Percentiles rank a stretch among this genome's conserved stretches.
phyloP scores from a whole-genome alignment of 495 filamentous ascomycete genomes.

The Penicillium cinerascens region DNA sequence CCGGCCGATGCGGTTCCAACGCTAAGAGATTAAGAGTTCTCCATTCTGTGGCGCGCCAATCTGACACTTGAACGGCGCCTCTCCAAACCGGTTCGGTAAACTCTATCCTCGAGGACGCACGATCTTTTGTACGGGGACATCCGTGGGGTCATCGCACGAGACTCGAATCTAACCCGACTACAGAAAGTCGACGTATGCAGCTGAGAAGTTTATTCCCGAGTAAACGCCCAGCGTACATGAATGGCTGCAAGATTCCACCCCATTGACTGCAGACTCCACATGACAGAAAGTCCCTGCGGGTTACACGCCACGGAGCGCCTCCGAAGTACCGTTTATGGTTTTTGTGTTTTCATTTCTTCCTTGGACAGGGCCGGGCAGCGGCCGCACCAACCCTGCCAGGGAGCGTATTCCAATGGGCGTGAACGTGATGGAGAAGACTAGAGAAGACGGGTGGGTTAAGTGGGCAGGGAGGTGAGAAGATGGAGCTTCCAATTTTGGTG shows the following conservation, averaged over 20 bases:
- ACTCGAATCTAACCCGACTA: neutral
- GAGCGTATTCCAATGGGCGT: neutral
- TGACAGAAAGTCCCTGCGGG: constrained; percentile 9
- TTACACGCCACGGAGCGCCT: neutral
- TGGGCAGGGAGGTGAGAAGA: neutral
- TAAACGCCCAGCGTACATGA: constrained; percentile 18
- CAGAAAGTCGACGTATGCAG: constrained; percentile 12
- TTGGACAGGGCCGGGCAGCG: neutral
- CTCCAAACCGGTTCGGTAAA: constrained; percentile 4
- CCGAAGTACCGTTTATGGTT: neutral
- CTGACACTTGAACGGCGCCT: constrained; percentile 17
- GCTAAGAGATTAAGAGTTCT: constrained; percentile 27
- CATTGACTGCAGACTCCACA: constrained; percentile 4
- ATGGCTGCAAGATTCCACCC: neutral
- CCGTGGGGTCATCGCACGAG: neutral
- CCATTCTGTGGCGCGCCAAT: constrained; percentile 7
- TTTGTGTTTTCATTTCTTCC: neutral
- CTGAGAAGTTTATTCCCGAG: constrained; percentile 13
- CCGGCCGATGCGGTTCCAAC: constrained; percentile 21
- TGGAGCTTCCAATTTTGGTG: constrained; percentile 27
- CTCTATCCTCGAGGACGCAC: neutral
- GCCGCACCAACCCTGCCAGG: neutral
- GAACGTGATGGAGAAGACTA: no score
- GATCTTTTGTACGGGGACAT: neutral
- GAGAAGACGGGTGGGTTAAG: no score